These are phyloP conservation scores for Ensete glaucum DNA, from an alignment of 176 grass and related monocot species.

Conservation along the genomic window DNA sequence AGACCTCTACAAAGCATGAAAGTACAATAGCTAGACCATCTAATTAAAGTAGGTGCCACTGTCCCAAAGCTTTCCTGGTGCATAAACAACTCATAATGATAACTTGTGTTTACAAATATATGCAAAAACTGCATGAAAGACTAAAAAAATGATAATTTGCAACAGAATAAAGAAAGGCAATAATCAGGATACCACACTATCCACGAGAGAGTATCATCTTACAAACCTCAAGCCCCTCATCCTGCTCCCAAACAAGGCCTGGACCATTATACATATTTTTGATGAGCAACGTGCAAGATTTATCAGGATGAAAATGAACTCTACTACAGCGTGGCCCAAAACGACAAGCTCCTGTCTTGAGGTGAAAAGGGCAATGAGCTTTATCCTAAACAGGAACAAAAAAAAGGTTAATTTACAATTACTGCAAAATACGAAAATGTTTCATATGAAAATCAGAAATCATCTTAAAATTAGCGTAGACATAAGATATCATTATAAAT, in stretches of 20 bases:
- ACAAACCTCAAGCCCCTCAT: conserved; percentile 99
- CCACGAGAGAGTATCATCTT: conserved; percentile 42
- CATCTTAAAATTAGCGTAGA: not conserved
- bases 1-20: not conserved
- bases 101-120: conserved; percentile 1
- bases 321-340: conserved; percentile 86
- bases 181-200: conserved; percentile 57
- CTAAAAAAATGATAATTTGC: conserved; percentile 1
- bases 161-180: conserved; percentile 16
- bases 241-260: conserved; percentile 83
- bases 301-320: conserved; percentile 94
- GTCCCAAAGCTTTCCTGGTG: not conserved
- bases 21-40: not conserved
- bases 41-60: not conserved
- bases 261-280: conserved; percentile 97
- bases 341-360: conserved; percentile 82
- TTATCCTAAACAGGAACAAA: conserved; percentile 65
- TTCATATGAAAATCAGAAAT: not conserved
- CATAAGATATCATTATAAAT: not conserved
- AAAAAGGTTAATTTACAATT: not conserved
- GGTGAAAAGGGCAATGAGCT: conserved; percentile 88
- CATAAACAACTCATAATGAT: not conserved
- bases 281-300: conserved; percentile 81
- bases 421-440: not conserved
- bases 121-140: conserved; percentile 4